Conservation (phyloP, 148 eudicot species). For the Gaultheria prostrata region DNA sequence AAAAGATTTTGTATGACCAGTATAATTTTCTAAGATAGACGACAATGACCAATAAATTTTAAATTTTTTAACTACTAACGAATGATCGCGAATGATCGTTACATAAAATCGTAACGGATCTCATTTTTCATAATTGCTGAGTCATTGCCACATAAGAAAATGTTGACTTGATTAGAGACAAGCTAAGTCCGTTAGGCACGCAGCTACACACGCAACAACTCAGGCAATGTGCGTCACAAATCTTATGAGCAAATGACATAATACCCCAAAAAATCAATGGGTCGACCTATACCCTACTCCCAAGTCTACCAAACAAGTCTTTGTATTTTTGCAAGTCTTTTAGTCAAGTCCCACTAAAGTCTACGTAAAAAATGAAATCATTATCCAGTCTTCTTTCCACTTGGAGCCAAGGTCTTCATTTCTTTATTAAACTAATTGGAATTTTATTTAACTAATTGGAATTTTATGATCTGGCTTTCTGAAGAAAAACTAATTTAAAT, state of each 20-base stretch:
- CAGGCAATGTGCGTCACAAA: background rate
- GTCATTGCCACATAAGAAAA: background rate
- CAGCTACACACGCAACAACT: too few species aligned
- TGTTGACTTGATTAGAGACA: background rate
- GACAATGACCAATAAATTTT: background rate
- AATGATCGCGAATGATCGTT: too few species aligned
- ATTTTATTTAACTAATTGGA: too few species aligned
- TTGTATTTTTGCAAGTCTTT: background rate
- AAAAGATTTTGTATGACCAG: background rate
- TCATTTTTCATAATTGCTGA: too few species aligned
- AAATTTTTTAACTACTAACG: too few species aligned
- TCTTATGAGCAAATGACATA: background rate
- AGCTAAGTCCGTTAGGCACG: background rate
- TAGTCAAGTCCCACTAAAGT: background rate
- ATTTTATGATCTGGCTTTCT: too few species aligned
- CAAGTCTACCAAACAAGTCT: background rate
- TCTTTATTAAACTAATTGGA: background rate
- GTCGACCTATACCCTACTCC: too few species aligned
- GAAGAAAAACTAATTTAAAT: too few species aligned
- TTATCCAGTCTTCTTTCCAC: background rate
- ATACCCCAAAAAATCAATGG: too few species aligned
- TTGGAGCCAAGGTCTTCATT: background rate
- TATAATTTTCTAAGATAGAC: background rate
- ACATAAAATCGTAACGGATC: too few species aligned
- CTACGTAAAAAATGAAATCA: background rate